Evolutionary conservation across 768 basidiomycete species (phyloP).

Genomic region (Leccinum ochraceum): DNA sequence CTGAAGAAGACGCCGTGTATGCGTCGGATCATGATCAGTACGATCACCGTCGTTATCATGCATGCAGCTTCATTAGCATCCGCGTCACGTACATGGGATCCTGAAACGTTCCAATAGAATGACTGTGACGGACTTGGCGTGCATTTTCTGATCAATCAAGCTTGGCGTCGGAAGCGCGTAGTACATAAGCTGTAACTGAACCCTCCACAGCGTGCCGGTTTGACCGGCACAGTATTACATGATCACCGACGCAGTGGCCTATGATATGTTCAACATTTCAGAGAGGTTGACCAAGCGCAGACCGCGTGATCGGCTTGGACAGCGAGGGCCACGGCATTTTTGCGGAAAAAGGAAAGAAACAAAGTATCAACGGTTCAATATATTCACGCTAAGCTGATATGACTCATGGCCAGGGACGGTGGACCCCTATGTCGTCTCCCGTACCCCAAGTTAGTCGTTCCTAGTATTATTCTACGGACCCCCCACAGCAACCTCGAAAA

Average conservation of each 20-base stretch:
- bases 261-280: not conserved
- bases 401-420: not conserved
- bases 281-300: not conserved
- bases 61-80: not conserved
- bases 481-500: not conserved
- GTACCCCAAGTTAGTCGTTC: no score
- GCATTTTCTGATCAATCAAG: no score
- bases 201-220: not conserved
- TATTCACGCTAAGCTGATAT: not conserved
- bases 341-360: not conserved
- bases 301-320: not conserved
- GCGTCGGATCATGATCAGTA: constrained; percentile 1
- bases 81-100: not conserved
- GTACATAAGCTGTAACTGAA: not conserved
- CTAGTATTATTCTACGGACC: not conserved
- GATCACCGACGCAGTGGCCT: not conserved
- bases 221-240: not conserved
- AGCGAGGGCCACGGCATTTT: not conserved
- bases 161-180: not conserved
- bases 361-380: not conserved
- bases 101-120: not conserved
- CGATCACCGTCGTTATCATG: not conserved
- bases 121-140: no score
- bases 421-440: not conserved
- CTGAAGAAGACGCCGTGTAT: not conserved